phyloP scores from a whole-genome alignment of 768 basidiomycete species.

The Pisolithus tinctorius region DNA sequence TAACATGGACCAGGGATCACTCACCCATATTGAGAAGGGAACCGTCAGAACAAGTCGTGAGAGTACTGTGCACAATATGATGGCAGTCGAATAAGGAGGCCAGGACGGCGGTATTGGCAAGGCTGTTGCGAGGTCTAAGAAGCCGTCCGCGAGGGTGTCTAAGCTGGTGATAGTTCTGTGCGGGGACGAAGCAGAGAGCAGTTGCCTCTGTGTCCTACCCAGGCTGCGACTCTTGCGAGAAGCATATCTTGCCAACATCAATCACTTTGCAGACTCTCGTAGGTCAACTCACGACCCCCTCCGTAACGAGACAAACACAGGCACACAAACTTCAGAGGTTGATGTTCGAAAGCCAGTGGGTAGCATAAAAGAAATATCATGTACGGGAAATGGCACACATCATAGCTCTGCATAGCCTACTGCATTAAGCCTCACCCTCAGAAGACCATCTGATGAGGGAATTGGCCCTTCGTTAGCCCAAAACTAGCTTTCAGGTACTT shows the following conservation, averaged over 20 bases:
- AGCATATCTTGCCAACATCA: conserved; percentile 21
- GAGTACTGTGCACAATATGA: conserved; percentile 60
- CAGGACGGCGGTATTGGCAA: conserved; percentile 64
- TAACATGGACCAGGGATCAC: background rate
- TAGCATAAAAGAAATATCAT: background rate
- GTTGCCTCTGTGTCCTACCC: conserved; percentile 4
- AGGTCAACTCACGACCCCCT: too few species aligned
- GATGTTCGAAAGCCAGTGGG: too few species aligned
- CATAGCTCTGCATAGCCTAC: conserved; percentile 19
- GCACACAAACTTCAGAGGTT: too few species aligned
- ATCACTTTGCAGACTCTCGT: background rate
- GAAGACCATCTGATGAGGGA: conserved; percentile 91
- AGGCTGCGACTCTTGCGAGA: conserved; percentile 8
- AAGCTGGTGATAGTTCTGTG: conserved; percentile 20
- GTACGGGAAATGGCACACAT: conserved; percentile 7
- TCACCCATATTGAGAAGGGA: conserved; percentile 74
- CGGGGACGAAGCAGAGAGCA: conserved; percentile 1
- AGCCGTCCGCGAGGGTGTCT: conserved; percentile 47
- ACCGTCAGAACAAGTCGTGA: conserved; percentile 54
- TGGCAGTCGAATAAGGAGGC: conserved; percentile 69
- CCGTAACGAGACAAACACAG: too few species aligned
- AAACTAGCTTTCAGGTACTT: conserved; percentile 93
- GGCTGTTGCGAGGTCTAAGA: conserved; percentile 69
- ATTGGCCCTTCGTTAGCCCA: conserved; percentile 95
- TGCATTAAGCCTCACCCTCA: conserved; percentile 32